Evolutionary conservation across 2,329 filamentous ascomycete species (phyloP), one percentile per base, ranked within the genome.

Genomic region (Acarospora socialis): DNA sequence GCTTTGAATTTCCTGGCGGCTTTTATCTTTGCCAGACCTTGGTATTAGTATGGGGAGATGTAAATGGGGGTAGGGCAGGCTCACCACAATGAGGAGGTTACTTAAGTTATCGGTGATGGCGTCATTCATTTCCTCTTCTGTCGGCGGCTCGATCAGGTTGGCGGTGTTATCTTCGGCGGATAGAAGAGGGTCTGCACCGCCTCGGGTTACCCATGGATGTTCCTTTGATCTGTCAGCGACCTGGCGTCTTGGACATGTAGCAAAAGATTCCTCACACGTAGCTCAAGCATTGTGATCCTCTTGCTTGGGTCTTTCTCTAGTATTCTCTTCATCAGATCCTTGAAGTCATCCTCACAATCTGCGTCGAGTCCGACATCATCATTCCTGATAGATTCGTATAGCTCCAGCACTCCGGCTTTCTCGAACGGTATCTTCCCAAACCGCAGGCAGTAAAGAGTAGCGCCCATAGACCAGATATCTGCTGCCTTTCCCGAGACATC

Each of bases 391-490:
- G 83, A 74, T 37, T 92, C 77, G 50, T 92, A 95, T 40, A 95
- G 71, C 30, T 93, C 86, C 34, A 94, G 63, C 37, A 94, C 74
- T 12, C 73, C 75, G 4, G 70, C 63, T 34, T 77, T 71, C 47
- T 86, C 78, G 49, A 95, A 98, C 0, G 90, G 90, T 39, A 98
- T 77, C 30, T 63, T 67, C 19, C 90, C 90, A 47, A 92, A 95
- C 38, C 80, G 76, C 22, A 98, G 66, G 52, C 90, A 98, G 52
- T 87, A 95, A 2, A 98, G 63, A 2, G 86, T 92, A 6, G 94
- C 77, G 5, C 90, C 90, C 87, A 95, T 95, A 3, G 87, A 92
- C 90, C 90, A 98, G 33, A 98, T 84, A 55, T 98, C 90, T 3
- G 83, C 83, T 3, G 87, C 84, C 45, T 73, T 80, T 7, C 90